Evolutionary conservation across 805 yeast genomes (phyloP).

Genomic region (Myxozyma monticola): DNA sequence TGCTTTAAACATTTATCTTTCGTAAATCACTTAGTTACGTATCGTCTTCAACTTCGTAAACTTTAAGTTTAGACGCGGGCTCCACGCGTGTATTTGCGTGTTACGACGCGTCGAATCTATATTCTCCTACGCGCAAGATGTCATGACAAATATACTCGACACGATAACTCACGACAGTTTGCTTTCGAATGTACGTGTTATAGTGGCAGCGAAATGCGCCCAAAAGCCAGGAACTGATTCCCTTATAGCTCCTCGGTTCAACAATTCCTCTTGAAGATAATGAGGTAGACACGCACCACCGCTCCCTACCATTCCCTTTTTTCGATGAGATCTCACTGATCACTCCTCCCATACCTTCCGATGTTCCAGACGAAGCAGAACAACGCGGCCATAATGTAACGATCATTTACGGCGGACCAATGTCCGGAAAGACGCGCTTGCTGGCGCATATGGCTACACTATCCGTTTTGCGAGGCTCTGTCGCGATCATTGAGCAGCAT

Average conservation of each 20-base stretch:
- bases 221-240: no score
- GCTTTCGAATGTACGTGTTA: background rate
- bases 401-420: conserved; percentile 18
- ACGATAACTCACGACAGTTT: background rate
- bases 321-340: conserved; percentile 5
- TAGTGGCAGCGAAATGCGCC: no score
- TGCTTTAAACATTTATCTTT: no score
- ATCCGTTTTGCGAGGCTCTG: background rate
- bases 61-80: no score
- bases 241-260: background rate
- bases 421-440: conserved; percentile 23
- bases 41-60: no score
- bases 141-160: conserved; percentile 2
- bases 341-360: background rate
- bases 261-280: background rate
- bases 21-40: no score
- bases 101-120: no score
- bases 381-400: conserved; percentile 12
- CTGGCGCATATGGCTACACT: conserved; percentile 8
- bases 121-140: background rate
- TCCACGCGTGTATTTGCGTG: no score
- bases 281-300: no score
- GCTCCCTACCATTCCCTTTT: conserved; percentile 9
- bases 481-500: background rate
- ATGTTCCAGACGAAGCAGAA: background rate